Conservation (phyloP, 257 asterid genomes). For the Catharanthus roseus region DNA sequence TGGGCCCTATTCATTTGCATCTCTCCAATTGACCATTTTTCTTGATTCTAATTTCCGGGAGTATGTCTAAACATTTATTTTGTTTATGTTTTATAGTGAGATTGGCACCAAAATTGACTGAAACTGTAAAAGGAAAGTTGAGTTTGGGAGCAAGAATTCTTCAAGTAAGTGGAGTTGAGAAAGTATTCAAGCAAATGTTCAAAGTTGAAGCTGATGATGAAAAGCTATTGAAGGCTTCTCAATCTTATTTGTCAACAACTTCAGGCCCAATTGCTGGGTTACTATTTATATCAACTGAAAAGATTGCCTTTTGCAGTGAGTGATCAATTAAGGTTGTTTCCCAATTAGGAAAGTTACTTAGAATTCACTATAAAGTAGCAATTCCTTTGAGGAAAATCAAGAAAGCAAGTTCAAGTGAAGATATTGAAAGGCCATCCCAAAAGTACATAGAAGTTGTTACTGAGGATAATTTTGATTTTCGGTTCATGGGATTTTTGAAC, state of each 20-base stretch:
- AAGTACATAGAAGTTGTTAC: slow-evolving; percentile 41
- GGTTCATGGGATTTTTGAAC: slow-evolving; percentile 60
- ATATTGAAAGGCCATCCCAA: slow-evolving; percentile 31
- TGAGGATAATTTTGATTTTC: slow-evolving; percentile 39
- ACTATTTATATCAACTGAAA: slow-evolving; percentile 30
- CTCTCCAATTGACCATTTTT: no score
- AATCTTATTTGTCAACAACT: slow-evolving; percentile 16
- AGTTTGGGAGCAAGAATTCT: slow-evolving; percentile 43
- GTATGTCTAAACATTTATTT: neutral
- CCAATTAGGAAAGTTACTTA: slow-evolving; percentile 27
- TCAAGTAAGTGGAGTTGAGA: slow-evolving; percentile 42
- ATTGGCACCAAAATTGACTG: slow-evolving; percentile 38
- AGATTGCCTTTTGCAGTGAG: slow-evolving; percentile 46
- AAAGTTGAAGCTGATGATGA: slow-evolving; percentile 17
- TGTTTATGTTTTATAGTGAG: slow-evolving; percentile 22
- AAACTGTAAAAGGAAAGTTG: slow-evolving; percentile 46
- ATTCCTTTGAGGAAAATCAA: slow-evolving; percentile 35
- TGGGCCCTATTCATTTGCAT: no score
- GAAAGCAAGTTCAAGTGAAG: slow-evolving; percentile 24
- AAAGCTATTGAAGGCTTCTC: slow-evolving; percentile 21
- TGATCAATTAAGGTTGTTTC: slow-evolving; percentile 37
- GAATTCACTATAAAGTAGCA: slow-evolving; percentile 36
- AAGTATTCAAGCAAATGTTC: slow-evolving; percentile 35
- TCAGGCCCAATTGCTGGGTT: slow-evolving; percentile 21
- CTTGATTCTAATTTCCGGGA: no score